Percentiles rank a stretch among this genome's conserved stretches.
Evolutionary conservation across 2,329 filamentous ascomycete genomes (phyloP).

Genomic region (Monosporascus sp.): DNA sequence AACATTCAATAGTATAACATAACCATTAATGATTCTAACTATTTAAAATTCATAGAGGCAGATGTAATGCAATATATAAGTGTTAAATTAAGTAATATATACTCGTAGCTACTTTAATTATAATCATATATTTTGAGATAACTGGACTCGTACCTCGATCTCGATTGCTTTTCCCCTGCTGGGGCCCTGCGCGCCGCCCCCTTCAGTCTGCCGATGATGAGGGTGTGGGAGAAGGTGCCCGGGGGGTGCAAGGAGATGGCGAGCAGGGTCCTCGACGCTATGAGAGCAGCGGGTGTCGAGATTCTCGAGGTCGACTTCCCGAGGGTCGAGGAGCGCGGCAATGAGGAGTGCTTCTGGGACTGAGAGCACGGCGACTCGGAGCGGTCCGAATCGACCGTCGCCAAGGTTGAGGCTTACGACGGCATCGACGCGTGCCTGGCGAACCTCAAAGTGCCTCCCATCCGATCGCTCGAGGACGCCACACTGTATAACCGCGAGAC

Average conservation of each 20-base stretch:
- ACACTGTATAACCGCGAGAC: slow-evolving; percentile 60
- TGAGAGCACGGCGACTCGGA: slow-evolving; percentile 70
- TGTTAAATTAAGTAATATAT: no score
- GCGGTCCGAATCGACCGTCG: slow-evolving; percentile 67
- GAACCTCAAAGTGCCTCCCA: slow-evolving; percentile 55
- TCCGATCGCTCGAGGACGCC: slow-evolving; percentile 59
- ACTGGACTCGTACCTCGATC: slow-evolving; percentile 47
- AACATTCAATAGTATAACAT: no score
- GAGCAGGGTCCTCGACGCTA: slow-evolving; percentile 50
- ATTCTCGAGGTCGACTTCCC: slow-evolving; percentile 66
- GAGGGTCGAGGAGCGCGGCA: slow-evolving; percentile 56
- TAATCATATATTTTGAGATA: no score
- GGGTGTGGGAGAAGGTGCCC: slow-evolving; percentile 51
- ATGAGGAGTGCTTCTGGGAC: slow-evolving; percentile 60
- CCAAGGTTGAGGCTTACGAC: slow-evolving; percentile 67
- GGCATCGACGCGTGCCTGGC: slow-evolving; percentile 58
- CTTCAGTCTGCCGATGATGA: slow-evolving; percentile 68
- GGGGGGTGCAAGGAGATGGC: slow-evolving; percentile 40
- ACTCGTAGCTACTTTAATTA: no score
- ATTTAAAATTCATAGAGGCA: no score
- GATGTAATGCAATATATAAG: no score
- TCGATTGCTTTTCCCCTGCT: slow-evolving; percentile 49
- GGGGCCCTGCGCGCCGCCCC: slow-evolving; percentile 52
- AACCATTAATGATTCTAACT: no score
- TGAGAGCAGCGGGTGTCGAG: slow-evolving; percentile 57